phyloP scores from a whole-genome alignment of 129 eudicot species.

The Pseudognaphalium luteoalbum region DNA sequence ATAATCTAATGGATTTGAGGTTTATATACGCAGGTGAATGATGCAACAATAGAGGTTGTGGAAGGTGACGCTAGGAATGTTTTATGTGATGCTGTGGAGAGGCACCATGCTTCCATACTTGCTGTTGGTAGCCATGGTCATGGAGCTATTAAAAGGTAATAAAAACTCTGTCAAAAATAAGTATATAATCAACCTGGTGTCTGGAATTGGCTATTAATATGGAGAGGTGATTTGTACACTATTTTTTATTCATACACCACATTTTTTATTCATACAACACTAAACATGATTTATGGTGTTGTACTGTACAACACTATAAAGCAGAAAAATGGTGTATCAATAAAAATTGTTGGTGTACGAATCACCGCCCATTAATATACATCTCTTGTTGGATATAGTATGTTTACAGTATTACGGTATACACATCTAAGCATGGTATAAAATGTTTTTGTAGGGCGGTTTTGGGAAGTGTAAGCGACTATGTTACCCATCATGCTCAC shows the following conservation, averaged over 20 bases:
- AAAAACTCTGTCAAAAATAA: neutral
- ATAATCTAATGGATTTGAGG: neutral
- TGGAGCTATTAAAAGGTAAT: conserved; percentile 82
- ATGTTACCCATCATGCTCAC: conserved; percentile 70
- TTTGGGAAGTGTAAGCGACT: conserved; percentile 75
- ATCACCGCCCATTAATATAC: too few species aligned
- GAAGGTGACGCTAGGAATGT: conserved; percentile 88
- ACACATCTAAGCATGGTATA: neutral
- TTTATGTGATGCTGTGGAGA: conserved; percentile 80
- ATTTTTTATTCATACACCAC: too few species aligned
- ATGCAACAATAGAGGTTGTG: conserved; percentile 51
- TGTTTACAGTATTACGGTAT: neutral
- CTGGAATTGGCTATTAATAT: too few species aligned
- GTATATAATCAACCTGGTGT: too few species aligned
- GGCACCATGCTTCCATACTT: conserved; percentile 69
- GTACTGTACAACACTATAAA: too few species aligned
- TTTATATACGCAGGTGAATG: conserved; percentile 49
- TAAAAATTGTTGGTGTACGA: too few species aligned
- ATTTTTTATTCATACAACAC: too few species aligned
- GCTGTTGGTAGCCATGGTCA: conserved; percentile 92
- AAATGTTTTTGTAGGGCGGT: conserved; percentile 48
- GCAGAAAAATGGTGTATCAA: too few species aligned
- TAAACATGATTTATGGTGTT: too few species aligned
- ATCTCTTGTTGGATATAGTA: neutral
- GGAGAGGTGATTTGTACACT: too few species aligned